phyloP scores from a whole-genome alignment of 2,329 filamentous ascomycete species.

The Colletotrichum sp. region DNA sequence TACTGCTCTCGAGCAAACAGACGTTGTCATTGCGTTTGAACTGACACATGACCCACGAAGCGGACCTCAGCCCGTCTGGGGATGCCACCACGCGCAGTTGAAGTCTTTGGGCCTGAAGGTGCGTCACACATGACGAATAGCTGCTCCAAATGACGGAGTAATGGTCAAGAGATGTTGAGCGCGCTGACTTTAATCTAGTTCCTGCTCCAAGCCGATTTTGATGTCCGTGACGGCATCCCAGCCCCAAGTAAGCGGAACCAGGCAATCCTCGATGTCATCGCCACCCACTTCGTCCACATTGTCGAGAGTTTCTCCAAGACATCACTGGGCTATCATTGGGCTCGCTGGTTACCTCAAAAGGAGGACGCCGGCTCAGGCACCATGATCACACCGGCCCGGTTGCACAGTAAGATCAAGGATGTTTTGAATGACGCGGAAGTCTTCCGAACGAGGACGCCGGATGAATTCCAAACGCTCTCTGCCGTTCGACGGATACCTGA shows the following conservation, averaged over 20 bases:
- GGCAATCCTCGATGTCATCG: conserved; percentile 36
- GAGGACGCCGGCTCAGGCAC: not conserved
- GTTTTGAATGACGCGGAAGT: not conserved
- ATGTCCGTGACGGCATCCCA: conserved; percentile 49
- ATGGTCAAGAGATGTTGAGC: not conserved
- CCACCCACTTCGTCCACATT: not conserved
- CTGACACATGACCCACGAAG: not conserved
- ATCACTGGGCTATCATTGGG: not conserved
- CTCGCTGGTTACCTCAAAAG: not conserved
- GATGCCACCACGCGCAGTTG: not conserved
- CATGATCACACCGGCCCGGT: not conserved
- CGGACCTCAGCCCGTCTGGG: not conserved
- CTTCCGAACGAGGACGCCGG: not conserved
- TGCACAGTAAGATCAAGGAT: not conserved
- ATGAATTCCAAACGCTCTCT: not conserved
- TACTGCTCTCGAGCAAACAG: not conserved
- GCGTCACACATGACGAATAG: not conserved
- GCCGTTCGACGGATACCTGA: not conserved
- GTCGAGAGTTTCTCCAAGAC: conserved; percentile 20
- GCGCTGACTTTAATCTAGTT: conserved; percentile 33
- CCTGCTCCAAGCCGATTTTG: conserved; percentile 56
- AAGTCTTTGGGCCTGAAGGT: not conserved
- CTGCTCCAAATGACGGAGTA: not conserved
- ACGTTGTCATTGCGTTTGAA: not conserved
- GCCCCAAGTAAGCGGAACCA: conserved; percentile 42